phyloP scores from a whole-genome alignment of 1,139 yeast species.

The Suhomyces atakaporum region DNA sequence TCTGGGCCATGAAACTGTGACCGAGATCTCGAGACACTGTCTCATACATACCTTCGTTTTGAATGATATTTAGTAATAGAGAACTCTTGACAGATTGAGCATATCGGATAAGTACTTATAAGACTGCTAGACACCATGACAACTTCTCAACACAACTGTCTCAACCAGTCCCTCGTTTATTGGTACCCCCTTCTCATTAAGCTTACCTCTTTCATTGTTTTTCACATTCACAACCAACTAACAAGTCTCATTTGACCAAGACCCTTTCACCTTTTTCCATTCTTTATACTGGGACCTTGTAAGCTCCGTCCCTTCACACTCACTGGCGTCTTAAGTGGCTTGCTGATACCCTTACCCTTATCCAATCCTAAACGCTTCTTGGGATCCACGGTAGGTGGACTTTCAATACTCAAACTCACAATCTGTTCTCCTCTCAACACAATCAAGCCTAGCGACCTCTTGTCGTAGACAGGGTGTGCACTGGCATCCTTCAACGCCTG shows the following conservation, averaged over 20 bases:
- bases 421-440: conserved; percentile 89
- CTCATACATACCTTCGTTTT: too few species aligned
- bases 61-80: too few species aligned
- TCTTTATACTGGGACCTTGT: conserved; percentile 17
- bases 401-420: conserved; percentile 79
- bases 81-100: too few species aligned
- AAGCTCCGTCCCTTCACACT: conserved; percentile 15
- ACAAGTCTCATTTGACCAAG: neutral
- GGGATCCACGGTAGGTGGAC: conserved; percentile 64
- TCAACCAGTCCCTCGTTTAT: too few species aligned
- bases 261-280: conserved; percentile 2
- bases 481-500: conserved; percentile 38
- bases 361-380: conserved; percentile 43
- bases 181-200: too few species aligned
- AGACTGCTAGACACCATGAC: too few species aligned
- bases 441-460: conserved; percentile 75
- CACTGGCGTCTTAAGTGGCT: conserved; percentile 37
- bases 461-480: conserved; percentile 46
- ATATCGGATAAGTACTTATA: too few species aligned
- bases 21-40: too few species aligned
- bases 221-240: too few species aligned
- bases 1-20: too few species aligned
- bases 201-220: too few species aligned
- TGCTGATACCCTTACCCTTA: conserved; percentile 48
- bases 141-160: too few species aligned